Percentiles rank a stretch among this genome's conserved stretches.
Conservation (phyloP, 371 early-diverging fungal genomes). For the Homolaphlyctis polyrhiza region DNA sequence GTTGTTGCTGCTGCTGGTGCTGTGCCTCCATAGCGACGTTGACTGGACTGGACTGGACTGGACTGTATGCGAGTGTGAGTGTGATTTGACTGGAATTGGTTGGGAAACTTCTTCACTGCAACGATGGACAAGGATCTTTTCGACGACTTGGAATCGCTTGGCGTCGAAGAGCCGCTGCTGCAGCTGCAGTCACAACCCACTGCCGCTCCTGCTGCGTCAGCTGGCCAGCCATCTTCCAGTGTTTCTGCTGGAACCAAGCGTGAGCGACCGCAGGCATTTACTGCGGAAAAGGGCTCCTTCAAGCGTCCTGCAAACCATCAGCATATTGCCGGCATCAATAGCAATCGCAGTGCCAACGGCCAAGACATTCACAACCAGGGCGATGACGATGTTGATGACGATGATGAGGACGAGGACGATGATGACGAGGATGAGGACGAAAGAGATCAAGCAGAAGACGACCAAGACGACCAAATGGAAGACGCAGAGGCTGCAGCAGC, state of each 20-base stretch:
- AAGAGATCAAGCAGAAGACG: neutral
- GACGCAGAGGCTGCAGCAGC: neutral
- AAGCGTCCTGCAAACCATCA: too few relatives aligned
- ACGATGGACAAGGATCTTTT: conserved; percentile 36
- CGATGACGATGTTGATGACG: conserved; percentile 9
- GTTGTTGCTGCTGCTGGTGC: conserved; percentile 1
- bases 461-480: neutral
- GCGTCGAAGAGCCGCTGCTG: conserved; percentile 15
- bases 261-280: too few relatives aligned
- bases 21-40: neutral
- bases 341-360: neutral
- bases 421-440: conserved; percentile 7
- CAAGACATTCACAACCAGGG: conserved; percentile 19
- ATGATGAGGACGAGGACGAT: conserved; percentile 20
- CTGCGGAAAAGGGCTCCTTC: too few relatives aligned
- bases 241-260: too few relatives aligned
- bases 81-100: neutral
- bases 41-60: neutral
- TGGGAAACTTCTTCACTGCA: neutral
- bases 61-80: neutral
- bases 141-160: conserved; percentile 37
- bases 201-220: neutral
- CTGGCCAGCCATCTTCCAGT: too few relatives aligned
- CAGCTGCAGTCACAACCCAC: neutral
- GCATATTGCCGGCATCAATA: neutral